These are phyloP conservation scores for Conringia planisiliqua DNA, from an alignment of 345 rosid species.

Conservation along the genomic window DNA sequence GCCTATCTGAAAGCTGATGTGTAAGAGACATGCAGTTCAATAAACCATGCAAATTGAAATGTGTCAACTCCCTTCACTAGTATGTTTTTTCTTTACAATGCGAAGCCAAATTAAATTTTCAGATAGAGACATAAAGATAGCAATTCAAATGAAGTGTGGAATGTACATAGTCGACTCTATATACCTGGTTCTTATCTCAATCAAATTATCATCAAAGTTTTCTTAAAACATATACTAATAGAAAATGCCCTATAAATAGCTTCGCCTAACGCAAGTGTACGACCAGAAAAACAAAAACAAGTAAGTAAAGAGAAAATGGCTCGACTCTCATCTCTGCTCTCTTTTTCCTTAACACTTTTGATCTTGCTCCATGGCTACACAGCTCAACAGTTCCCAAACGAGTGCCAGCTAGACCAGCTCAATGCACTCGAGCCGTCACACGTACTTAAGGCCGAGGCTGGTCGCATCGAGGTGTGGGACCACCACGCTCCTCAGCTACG, in stretches of 20 bases:
- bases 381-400: constrained; percentile 36
- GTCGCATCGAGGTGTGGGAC: constrained; percentile 56
- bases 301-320: constrained; percentile 20
- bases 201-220: neutral
- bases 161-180: constrained; percentile 27
- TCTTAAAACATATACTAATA: no score
- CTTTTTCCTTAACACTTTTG: constrained; percentile 40
- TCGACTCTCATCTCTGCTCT: constrained; percentile 33
- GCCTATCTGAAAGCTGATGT: constrained; percentile 28
- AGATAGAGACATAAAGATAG: constrained; percentile 1
- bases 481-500: constrained; percentile 50
- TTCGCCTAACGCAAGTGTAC: neutral
- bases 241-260: constrained; percentile 18
- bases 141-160: constrained; percentile 1
- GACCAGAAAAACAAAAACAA: constrained; percentile 1
- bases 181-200: constrained; percentile 15
- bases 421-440: constrained; percentile 47
- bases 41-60: constrained; percentile 34
- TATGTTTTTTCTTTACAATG: neutral
- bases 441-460: constrained; percentile 49
- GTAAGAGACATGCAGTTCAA: constrained; percentile 27
- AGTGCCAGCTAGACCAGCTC: constrained; percentile 55
- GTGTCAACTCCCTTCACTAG: constrained; percentile 18
- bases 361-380: constrained; percentile 41
- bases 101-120: neutral